These are phyloP conservation scores for Vanilla planifolia DNA, from an alignment of 106 monocot genomes.

Conservation along the genomic window DNA sequence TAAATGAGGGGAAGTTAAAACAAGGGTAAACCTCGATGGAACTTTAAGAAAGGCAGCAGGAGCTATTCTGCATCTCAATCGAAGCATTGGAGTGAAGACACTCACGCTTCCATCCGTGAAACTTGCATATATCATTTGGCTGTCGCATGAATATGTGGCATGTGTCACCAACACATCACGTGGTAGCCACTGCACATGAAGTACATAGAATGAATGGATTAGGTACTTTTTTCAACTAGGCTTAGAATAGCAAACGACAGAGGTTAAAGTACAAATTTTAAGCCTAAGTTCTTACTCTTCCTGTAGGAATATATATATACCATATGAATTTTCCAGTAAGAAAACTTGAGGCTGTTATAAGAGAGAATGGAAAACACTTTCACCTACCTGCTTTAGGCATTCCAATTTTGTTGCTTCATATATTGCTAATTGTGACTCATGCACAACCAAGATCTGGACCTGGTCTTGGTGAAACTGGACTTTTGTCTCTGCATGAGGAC, in stretches of 20 bases:
- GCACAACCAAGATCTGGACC: constrained; percentile 28
- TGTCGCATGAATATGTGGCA: constrained; percentile 25
- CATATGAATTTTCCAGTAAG: too few relatives aligned
- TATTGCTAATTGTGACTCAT: constrained; percentile 32
- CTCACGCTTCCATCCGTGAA: constrained; percentile 22
- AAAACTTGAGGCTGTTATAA: neutral
- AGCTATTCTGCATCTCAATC: constrained; percentile 20
- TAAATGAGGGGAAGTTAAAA: neutral
- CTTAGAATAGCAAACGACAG: neutral
- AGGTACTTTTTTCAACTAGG: neutral
- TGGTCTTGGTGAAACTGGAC: constrained; percentile 44
- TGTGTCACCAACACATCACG: constrained; percentile 18
- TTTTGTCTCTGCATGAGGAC: constrained; percentile 19
- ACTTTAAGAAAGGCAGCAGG: constrained; percentile 15
- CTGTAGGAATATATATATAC: too few relatives aligned
- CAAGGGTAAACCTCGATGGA: constrained; percentile 9
- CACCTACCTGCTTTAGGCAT: constrained; percentile 35
- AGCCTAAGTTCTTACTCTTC: too few relatives aligned
- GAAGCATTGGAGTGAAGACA: constrained; percentile 18
- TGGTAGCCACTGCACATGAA: constrained; percentile 15
- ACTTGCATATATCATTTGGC: constrained; percentile 22
- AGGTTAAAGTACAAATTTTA: neutral
- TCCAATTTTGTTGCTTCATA: constrained; percentile 35
- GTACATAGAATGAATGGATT: neutral
- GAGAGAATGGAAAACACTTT: neutral